Percentiles rank a stretch among this genome's conserved stretches.
These are phyloP conservation scores for Borovskyia barvae DNA, from an alignment of 208 protist genomes.

Conservation along the genomic window DNA sequence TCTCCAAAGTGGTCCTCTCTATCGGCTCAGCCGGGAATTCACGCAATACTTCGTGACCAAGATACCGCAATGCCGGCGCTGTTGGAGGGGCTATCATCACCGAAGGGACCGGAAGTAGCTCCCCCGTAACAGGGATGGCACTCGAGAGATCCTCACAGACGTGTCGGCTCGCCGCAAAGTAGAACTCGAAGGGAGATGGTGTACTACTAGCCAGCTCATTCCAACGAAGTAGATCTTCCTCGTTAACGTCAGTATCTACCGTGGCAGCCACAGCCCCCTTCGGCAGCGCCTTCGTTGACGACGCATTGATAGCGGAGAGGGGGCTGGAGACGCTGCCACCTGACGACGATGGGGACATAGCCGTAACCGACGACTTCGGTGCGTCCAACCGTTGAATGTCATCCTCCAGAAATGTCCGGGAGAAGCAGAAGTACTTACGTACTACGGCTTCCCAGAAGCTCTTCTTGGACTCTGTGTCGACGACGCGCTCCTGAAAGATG, in stretches of 20 bases:
- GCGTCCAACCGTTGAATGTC: slow-evolving; percentile 49
- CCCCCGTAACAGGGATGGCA: background rate
- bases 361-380: background rate
- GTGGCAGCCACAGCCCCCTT: slow-evolving; percentile 21
- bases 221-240: slow-evolving; percentile 24
- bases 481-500: slow-evolving; percentile 58
- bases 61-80: slow-evolving; percentile 6
- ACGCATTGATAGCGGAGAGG: slow-evolving; percentile 50
- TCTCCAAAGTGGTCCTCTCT: slow-evolving; percentile 50
- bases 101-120: background rate
- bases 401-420: slow-evolving; percentile 78
- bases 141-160: background rate
- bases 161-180: slow-evolving; percentile 18
- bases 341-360: background rate
- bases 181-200: slow-evolving; percentile 1
- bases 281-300: slow-evolving; percentile 54
- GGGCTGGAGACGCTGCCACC: background rate
- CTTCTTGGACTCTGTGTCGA: slow-evolving; percentile 50
- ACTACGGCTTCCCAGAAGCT: slow-evolving; percentile 82
- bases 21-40: slow-evolving; percentile 53
- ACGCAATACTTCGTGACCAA: slow-evolving; percentile 27
- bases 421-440: slow-evolving; percentile 85
- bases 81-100: background rate
- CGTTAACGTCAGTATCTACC: slow-evolving; percentile 28
- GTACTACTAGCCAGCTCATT: slow-evolving; percentile 1